Base-by-base conservation (phyloP, 306 rosid genomes). In the Begonia masoniana region DNA sequence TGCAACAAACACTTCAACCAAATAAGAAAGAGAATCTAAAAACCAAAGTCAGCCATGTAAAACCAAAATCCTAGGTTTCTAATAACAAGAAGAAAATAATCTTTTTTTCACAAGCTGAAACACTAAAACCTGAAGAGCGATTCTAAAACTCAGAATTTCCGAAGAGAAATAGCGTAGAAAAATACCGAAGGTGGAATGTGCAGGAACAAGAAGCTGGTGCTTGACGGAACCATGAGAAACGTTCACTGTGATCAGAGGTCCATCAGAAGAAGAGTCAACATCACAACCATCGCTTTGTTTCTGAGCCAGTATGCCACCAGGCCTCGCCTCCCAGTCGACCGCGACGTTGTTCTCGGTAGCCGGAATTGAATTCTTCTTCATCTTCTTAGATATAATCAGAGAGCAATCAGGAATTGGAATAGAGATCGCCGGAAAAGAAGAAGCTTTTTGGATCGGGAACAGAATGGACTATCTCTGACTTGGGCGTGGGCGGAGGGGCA, bases 171-270 rank as follows among this genome's bases (percentile, higher is more conserved):
- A 53, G 10, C 12, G n/a, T 19, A 41, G 58, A 35, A 47, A 7
- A 17, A n/a, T 78, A 78, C 83, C 77, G 54, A 74, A 74, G 56
- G 77, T 74, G 39, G 77, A 78, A 42, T 78, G 75, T 51, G 80
- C 58, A 10, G 80, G 80, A 53, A 70, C 62, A 31, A 53, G 56
- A 65, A 74, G 48, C 57, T 63, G 73, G 65, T 63, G 55, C 47
- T 55, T 69, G 23, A 13, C 51, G 12, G 74, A 41, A 56, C 72
- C 74, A 10, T 70, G 74, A 14, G 52, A 59, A 68, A 74, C 74
- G 55, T 48, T 66, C 59, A 78, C 47, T 39, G 58, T 62, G 67
- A 78, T 70, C 64, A 19, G 55, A 10, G 80, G 70, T 10, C 65
- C 67, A 15, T 55, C 47, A 14, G 58, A 51, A 16, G 63, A 52